phyloP scores from a whole-genome alignment of 2,329 filamentous ascomycete genomes.

The Cladorrhinum sp. region DNA sequence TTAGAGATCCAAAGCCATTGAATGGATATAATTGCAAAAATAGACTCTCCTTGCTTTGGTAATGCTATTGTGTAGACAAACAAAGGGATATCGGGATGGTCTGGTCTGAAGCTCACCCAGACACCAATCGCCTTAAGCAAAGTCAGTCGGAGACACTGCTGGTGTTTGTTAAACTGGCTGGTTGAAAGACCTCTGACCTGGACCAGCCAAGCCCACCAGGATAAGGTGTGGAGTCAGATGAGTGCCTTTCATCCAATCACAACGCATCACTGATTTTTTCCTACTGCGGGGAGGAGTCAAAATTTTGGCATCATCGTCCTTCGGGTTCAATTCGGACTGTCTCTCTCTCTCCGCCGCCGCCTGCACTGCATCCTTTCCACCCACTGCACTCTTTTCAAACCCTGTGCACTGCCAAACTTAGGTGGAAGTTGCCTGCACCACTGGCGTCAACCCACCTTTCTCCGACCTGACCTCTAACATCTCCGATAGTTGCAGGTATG shows the following conservation, averaged over 20 bases:
- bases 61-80: too few species aligned
- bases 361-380: not conserved
- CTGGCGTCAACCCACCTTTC: slow-evolving; percentile 16
- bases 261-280: slow-evolving; percentile 18
- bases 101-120: not conserved
- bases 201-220: slow-evolving; percentile 37
- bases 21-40: too few species aligned
- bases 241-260: slow-evolving; percentile 20
- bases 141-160: not conserved
- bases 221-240: slow-evolving; percentile 33
- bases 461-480: slow-evolving; percentile 11
- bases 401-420: not conserved
- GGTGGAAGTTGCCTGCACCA: slow-evolving; percentile 16
- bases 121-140: not conserved
- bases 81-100: too few species aligned
- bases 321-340: slow-evolving; percentile 13
- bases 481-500: slow-evolving; percentile 15
- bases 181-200: slow-evolving; percentile 5
- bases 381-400: slow-evolving; percentile 13
- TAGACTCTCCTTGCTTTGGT: not conserved
- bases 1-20: not conserved
- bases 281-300: slow-evolving; percentile 27
- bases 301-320: slow-evolving; percentile 28
- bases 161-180: not conserved
- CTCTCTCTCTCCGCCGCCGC: slow-evolving; percentile 1